phyloP scores from a whole-genome alignment of 257 asterid genomes.

The Penstemon davidsonii region DNA sequence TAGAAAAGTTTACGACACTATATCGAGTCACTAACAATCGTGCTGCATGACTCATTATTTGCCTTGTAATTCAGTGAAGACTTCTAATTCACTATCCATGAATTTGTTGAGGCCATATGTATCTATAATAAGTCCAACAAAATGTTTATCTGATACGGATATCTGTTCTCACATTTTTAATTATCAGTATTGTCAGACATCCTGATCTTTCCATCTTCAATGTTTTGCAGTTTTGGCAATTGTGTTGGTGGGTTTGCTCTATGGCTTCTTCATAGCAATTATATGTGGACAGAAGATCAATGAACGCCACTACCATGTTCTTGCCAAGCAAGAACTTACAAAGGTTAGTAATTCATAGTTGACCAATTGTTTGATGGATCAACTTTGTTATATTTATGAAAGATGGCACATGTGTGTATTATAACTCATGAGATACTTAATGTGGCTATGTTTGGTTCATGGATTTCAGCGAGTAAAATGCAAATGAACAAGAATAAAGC shows the following conservation, averaged over 20 bases:
- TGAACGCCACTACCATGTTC: constrained; percentile 97
- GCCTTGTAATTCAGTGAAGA: background rate
- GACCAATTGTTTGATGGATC: constrained; percentile 9
- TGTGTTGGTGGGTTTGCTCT: constrained; percentile 92
- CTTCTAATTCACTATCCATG: background rate
- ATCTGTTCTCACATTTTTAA: background rate
- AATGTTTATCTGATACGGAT: background rate
- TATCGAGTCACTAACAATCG: background rate
- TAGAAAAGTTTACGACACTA: background rate
- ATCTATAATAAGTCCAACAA: background rate
- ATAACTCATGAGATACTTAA: too few species aligned
- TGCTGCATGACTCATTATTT: background rate
- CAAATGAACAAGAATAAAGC: too few species aligned
- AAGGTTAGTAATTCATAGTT: constrained; percentile 53
- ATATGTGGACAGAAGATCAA: constrained; percentile 94
- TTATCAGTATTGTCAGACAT: background rate
- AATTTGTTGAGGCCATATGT: background rate
- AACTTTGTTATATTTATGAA: background rate
- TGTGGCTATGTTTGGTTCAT: too few species aligned
- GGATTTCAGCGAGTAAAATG: too few species aligned
- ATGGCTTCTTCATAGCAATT: constrained; percentile 97
- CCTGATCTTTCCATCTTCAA: background rate
- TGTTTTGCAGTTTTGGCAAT: constrained; percentile 78
- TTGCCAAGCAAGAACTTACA: constrained; percentile 94
- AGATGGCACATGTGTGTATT: too few species aligned